Evolutionary conservation across 768 basidiomycete genomes (phyloP), one percentile per base, ranked within the genome.

Genomic region (Leccinum variicolor): DNA sequence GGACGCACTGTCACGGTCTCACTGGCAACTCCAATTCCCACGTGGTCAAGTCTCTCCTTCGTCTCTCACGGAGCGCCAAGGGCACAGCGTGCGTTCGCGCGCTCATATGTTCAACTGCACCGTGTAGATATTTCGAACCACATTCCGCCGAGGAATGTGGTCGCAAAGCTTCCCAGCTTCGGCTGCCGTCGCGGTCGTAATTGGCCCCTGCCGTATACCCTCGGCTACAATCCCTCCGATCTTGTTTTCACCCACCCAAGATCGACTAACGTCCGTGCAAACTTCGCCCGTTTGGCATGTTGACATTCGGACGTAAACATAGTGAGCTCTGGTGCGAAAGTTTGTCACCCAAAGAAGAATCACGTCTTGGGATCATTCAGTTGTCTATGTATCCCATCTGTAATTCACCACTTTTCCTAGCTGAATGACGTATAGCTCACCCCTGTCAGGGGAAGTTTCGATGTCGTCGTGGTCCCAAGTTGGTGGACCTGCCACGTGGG

Each of bases 181-280:
- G 19, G 50, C 54, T 6, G 31, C 41, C 43, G 33, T 50, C 14
- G 36, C 41, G 10, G 31, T 53, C 28, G 45, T 57, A 17, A 55
- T 48, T 11, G 56, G 46, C 19, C 51, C 10, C 61, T 45, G 8
- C 71, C 68, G 54, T 62, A 66, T 53, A 63, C 66, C 23, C 64
- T 59, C 13, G 66, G 66, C 59, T 71, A 68, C 21, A 14, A 53
- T 4, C 71, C 73, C 11, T 69, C 69, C 70, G 73, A 31, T 31
- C 31, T 67, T 72, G 50, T 46, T 78, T 96, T 96, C 62, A 95
- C 93, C 65, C 94, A 95, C 6, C 92, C 93, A 6, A 94, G 93
- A 72, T 96, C 94, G 64, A 96, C 93, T 29, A 96, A 91, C 68
- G 92, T 94, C 6, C 33, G 34, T 13, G 34, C 45, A n/a, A 53